These are phyloP conservation scores for Linnemannia zychae DNA, from an alignment of 192 early-diverging fungal genomes.

Conservation along the genomic window DNA sequence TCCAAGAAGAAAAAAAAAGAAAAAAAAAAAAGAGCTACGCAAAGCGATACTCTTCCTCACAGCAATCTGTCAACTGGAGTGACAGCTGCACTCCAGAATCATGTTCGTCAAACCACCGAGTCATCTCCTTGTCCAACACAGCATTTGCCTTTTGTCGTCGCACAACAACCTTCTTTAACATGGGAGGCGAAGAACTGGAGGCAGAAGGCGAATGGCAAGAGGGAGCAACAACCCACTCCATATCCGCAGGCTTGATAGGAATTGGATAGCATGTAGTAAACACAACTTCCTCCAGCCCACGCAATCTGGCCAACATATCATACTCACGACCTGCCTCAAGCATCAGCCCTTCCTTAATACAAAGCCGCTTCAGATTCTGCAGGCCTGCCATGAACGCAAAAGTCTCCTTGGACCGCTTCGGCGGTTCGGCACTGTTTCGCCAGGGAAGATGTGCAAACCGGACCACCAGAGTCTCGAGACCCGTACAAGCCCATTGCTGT, in stretches of 20 bases:
- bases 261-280: conserved; percentile 53
- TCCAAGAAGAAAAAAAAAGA: not conserved
- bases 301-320: conserved; percentile 17
- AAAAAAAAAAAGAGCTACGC: not conserved
- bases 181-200: too few species aligned
- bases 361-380: conserved; percentile 29
- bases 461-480: conserved; percentile 27
- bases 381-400: conserved; percentile 33
- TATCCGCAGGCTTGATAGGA: conserved; percentile 42
- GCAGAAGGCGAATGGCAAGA: not conserved
- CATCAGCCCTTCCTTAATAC: conserved; percentile 52
- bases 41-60: conserved; percentile 44
- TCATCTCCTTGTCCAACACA: conserved; percentile 20
- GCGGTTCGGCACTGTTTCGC: conserved; percentile 34
- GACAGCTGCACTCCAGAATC: conserved; percentile 5
- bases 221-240: not conserved
- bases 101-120: conserved; percentile 19
- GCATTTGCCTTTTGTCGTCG: conserved; percentile 31
- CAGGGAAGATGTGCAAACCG: conserved; percentile 46
- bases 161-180: conserved; percentile 29
- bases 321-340: conserved; percentile 46
- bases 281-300: conserved; percentile 27
- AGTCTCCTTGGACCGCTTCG: conserved; percentile 28
- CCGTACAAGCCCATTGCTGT: conserved; percentile 38
- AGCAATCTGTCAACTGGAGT: conserved; percentile 42